A percentile compares a stretch with the other conserved stretches of the same genome.
Conservation (phyloP, 2,329 filamentous ascomycete genomes). For the Pestalotiopsis sp. region DNA sequence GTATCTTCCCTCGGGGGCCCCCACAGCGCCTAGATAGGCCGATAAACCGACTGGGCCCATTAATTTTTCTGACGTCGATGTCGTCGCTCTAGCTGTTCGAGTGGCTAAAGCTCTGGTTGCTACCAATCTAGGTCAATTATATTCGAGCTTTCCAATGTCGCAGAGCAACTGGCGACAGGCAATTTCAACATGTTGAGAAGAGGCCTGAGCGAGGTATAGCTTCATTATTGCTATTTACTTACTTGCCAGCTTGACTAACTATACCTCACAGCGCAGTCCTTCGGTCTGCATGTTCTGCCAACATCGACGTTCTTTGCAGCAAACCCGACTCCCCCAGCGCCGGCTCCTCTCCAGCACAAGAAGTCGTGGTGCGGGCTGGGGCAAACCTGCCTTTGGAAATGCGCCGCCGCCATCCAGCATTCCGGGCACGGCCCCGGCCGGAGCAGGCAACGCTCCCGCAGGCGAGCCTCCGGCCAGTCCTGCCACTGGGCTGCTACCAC, state of each 20-base stretch:
- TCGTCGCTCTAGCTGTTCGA: neutral
- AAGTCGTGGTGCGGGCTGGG: constrained; percentile 17
- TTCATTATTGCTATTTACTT: neutral
- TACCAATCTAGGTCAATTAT: neutral
- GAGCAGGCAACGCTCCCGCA: neutral
- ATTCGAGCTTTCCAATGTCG: constrained; percentile 22
- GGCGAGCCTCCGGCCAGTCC: neutral
- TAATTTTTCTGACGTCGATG: constrained; percentile 5
- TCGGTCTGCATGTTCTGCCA: constrained; percentile 32
- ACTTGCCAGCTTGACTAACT: neutral
- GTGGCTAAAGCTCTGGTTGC: neutral
- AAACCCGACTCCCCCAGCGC: constrained; percentile 13
- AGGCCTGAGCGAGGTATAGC: constrained; percentile 26
- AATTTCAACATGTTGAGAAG: constrained; percentile 31
- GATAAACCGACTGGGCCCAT: neutral
- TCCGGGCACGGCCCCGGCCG: neutral
- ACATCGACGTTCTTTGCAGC: constrained; percentile 23
- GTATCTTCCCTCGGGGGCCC: neutral
- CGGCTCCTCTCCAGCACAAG: constrained; percentile 20
- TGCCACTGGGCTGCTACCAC: constrained; percentile 6
- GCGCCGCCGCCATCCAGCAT: constrained; percentile 2
- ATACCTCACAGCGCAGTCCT: constrained; percentile 23
- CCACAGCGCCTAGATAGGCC: neutral
- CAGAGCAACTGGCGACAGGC: constrained; percentile 12
- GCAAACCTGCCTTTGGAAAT: constrained; percentile 12